Percentiles rank a stretch among this genome's conserved stretches.
Conservation (phyloP, 2,329 filamentous ascomycete genomes). For the Ceratocystis destructans region DNA sequence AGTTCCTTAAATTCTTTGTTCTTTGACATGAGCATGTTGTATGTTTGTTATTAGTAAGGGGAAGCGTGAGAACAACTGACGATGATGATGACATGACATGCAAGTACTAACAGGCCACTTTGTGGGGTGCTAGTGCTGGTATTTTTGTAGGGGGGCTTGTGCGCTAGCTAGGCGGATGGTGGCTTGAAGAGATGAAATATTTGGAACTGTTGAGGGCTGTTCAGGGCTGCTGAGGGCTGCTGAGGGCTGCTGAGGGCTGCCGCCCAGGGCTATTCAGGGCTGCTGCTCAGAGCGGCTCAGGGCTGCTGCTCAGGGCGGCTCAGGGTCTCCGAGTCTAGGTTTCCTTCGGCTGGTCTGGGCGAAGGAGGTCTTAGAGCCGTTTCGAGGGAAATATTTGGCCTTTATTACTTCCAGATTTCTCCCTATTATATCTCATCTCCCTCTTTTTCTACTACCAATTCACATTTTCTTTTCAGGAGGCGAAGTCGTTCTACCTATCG, state of each 20-base stretch:
- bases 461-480: background rate
- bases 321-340: background rate
- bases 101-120: background rate
- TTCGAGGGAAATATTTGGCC: slow-evolving; percentile 1
- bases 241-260: background rate
- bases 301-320: background rate
- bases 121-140: background rate
- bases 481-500: background rate
- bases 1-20: background rate
- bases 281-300: too few species aligned
- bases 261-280: background rate
- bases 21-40: background rate
- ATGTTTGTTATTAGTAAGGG: background rate
- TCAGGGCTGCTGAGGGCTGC: background rate
- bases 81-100: background rate
- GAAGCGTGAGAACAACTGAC: background rate
- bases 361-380: background rate
- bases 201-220: background rate
- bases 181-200: background rate
- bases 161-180: background rate
- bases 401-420: background rate
- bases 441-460: background rate
- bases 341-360: background rate
- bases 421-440: background rate
- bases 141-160: background rate